These are phyloP conservation scores for Coemansia sp. DNA, from an alignment of 192 early-diverging fungal species.

Conservation along the genomic window DNA sequence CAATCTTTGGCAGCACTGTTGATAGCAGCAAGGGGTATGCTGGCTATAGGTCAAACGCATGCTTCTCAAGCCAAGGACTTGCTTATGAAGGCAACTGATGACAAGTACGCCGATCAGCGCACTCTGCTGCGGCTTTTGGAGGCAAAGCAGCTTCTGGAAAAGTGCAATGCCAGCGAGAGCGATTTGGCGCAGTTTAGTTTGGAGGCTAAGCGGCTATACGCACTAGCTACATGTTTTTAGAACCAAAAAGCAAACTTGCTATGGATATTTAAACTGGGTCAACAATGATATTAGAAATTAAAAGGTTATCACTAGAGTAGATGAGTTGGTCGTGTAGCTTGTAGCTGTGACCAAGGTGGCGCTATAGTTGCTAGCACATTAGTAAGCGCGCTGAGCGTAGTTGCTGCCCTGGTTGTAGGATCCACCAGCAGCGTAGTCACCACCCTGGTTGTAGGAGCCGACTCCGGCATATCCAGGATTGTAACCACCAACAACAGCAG, in stretches of 20 bases:
- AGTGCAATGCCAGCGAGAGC: conserved; percentile 16
- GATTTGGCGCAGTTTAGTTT: conserved; percentile 18
- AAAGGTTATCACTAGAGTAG: no score
- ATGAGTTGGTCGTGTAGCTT: no score
- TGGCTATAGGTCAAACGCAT: conserved; percentile 20
- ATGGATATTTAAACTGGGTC: background rate
- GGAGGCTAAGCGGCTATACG: conserved; percentile 26
- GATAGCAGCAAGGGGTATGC: conserved; percentile 24
- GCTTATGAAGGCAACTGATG: conserved; percentile 17
- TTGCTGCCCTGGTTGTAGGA: conserved; percentile 5
- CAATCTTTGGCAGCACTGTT: conserved; percentile 13
- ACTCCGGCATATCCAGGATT: background rate
- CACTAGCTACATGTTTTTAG: conserved; percentile 48
- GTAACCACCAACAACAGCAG: background rate
- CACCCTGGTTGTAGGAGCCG: background rate
- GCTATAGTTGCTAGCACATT: no score
- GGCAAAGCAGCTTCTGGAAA: conserved; percentile 22
- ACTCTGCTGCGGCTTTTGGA: conserved; percentile 24
- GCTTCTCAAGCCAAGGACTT: conserved; percentile 15
- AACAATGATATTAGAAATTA: background rate
- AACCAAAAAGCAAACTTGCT: no score
- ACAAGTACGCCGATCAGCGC: conserved; percentile 20
- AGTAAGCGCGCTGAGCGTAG: background rate
- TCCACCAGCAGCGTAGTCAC: background rate
- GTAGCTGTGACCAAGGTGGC: no score